Percentiles rank a stretch among this genome's conserved stretches.
These are phyloP conservation scores for Yarrowia deformans DNA, from an alignment of 805 yeast genomes.

Conservation along the genomic window DNA sequence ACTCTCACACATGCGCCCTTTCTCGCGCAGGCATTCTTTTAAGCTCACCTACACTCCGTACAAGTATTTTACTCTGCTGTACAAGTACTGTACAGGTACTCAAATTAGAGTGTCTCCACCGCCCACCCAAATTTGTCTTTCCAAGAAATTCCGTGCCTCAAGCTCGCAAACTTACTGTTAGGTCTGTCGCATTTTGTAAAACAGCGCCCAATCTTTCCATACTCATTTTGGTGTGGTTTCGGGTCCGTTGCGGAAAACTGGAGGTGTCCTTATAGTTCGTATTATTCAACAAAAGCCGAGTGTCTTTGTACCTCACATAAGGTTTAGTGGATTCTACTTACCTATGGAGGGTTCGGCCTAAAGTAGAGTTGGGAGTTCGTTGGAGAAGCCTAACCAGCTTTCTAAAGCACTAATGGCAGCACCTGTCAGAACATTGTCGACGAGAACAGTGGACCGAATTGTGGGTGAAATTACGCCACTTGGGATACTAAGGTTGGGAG, in stretches of 20 bases:
- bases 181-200: not conserved
- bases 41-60: too few relatives aligned
- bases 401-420: not conserved
- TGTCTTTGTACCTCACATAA: too few relatives aligned
- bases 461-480: not conserved
- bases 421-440: not conserved
- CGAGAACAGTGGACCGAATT: not conserved
- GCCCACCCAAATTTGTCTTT: not conserved
- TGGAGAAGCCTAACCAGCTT: not conserved
- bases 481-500: not conserved
- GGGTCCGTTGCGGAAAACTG: too few relatives aligned
- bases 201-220: too few relatives aligned
- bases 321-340: too few relatives aligned
- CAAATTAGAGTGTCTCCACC: slow-evolving; percentile 1
- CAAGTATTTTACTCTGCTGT: too few relatives aligned
- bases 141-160: not conserved
- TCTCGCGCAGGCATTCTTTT: not conserved
- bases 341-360: too few relatives aligned
- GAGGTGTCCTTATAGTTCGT: too few relatives aligned
- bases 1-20: not conserved
- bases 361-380: not conserved
- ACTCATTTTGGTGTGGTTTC: too few relatives aligned
- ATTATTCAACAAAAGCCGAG: too few relatives aligned
- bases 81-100: not conserved
- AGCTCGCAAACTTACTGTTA: not conserved